A percentile compares a stretch with the other conserved stretches of the same genome.
Conservation (phyloP, 306 rosid genomes). For the Pachyrhizus erosus region DNA sequence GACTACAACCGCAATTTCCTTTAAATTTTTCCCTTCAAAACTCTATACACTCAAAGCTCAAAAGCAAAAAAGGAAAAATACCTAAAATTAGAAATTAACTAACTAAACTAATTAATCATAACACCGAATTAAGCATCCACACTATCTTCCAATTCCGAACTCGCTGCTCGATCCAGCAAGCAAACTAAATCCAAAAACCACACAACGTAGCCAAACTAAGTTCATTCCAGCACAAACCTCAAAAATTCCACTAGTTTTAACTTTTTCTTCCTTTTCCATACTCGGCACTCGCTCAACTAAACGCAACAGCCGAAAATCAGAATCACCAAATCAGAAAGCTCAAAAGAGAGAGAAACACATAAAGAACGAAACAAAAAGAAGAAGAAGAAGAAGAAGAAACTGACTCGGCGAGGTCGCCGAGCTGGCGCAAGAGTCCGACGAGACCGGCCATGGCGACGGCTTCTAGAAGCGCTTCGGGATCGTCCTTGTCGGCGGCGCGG, state of each 20-base stretch:
- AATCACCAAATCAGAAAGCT: conserved; percentile 19
- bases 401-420: conserved; percentile 96
- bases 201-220: conserved; percentile 14
- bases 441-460: conserved; percentile 98
- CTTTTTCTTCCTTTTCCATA: neutral
- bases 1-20: neutral
- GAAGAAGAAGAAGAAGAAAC: conserved; percentile 13
- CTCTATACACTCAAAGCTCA: neutral
- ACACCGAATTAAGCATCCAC: conserved; percentile 11
- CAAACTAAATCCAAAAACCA: neutral
- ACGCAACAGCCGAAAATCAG: conserved; percentile 33
- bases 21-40: neutral
- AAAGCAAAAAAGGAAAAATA: no score
- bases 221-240: conserved; percentile 21
- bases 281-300: conserved; percentile 6
- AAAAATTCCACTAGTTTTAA: neutral
- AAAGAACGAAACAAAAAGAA: neutral
- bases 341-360: neutral
- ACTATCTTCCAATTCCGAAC: conserved; percentile 29
- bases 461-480: conserved; percentile 95
- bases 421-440: conserved; percentile 96
- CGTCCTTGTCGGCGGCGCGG: conserved; percentile 92
- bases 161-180: conserved; percentile 29
- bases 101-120: neutral
- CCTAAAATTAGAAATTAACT: neutral